Evolutionary conservation across 805 yeast genomes (phyloP), one percentile per base, ranked within the genome.

Genomic region (Vanderwaltozyma verrucispora): DNA sequence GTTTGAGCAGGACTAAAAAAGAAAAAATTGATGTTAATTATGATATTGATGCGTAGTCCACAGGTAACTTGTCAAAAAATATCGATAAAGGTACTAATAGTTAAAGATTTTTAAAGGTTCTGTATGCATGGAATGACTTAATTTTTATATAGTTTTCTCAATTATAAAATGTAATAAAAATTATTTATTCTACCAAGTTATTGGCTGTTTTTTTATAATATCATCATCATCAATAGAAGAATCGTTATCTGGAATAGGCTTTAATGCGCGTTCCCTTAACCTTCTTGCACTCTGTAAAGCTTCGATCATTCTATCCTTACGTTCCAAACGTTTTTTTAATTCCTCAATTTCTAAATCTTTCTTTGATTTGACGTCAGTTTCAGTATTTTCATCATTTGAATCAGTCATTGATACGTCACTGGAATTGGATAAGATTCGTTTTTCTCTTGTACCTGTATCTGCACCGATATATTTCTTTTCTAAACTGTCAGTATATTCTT

Each of bases 281-380:
- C 77, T 69, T 26, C 75, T 69, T 2, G 84, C 74, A 32, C 80
- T 74, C 26, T 79, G 74, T 39, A 86, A 62, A 1, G 89, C 86
- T 42, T 72, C 74, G 40, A 87, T 82, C 45, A 87, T 78, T 32
- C 77, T 76, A 47, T 86, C 94, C 56, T 86, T 87, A 44, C 81
- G 83, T 32, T 71, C 69, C 28, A 83, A 50, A 31, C 72, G 67
- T 35, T 74, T 79, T 48, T 71, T 70, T 46, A 88, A 63, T 35
- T 77, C 85, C 33, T 60, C 48, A 12, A 87, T 73, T 49, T 82
- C 89, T 33, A 77, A 84, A 40, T 73, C 78, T 46, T 77, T 38
- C 21, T 19, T 23, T 26, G 17, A 19, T 10, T 17, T 21, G 6
- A 15, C 18, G 7, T 30, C 23, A 17, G 8, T 24, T 20, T 35